These are phyloP conservation scores for Venturia nashicola DNA, from an alignment of 2,329 filamentous ascomycete genomes.

Conservation along the genomic window DNA sequence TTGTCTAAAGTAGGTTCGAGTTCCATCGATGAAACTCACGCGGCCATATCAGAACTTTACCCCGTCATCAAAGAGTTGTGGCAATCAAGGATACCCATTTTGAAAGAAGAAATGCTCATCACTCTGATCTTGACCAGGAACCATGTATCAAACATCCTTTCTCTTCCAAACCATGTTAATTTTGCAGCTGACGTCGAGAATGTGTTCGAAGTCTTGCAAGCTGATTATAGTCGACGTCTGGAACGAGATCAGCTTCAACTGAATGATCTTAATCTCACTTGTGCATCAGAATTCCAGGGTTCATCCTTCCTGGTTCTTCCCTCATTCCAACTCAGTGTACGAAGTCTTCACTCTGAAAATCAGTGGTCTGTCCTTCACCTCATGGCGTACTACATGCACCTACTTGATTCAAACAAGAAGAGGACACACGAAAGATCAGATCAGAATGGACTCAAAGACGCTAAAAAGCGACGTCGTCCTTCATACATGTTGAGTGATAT, in stretches of 20 bases:
- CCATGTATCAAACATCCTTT: conserved; percentile 25
- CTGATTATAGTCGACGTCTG: conserved; percentile 62
- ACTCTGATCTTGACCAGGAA: conserved; percentile 50
- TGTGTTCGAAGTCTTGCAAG: conserved; percentile 59
- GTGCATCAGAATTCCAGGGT: background rate
- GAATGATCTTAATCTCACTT: background rate
- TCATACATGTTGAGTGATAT: conserved; percentile 27
- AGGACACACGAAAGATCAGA: background rate
- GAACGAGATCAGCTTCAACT: conserved; percentile 63
- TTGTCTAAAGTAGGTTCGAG: conserved; percentile 56
- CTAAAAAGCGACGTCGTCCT: conserved; percentile 26
- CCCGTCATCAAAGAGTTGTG: conserved; percentile 67
- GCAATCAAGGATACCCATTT: conserved; percentile 52
- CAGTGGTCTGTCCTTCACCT: conserved; percentile 9
- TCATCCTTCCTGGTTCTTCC: background rate
- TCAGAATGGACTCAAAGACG: conserved; percentile 14
- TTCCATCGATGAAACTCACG: conserved; percentile 49
- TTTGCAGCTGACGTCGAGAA: conserved; percentile 43
- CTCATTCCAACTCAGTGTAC: background rate
- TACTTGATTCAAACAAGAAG: conserved; percentile 8
- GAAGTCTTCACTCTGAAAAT: conserved; percentile 4
- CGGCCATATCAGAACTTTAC: conserved; percentile 48
- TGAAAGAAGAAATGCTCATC: conserved; percentile 66
- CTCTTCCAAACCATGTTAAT: conserved; percentile 17
- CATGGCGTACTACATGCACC: background rate